These are phyloP conservation scores for Fusarium sp. DNA, from an alignment of 2,329 filamentous ascomycete species.

Conservation along the genomic window DNA sequence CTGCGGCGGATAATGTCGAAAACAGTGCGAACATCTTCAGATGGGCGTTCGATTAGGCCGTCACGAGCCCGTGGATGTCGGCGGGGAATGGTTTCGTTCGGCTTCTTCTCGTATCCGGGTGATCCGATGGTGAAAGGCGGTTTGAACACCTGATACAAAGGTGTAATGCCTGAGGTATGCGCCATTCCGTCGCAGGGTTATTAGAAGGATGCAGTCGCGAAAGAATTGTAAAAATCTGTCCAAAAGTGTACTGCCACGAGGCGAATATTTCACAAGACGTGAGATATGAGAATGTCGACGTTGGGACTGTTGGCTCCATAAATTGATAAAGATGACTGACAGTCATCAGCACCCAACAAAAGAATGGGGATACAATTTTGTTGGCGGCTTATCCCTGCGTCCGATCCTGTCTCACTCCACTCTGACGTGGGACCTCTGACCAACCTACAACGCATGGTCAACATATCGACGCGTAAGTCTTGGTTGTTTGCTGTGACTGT, in stretches of 20 bases:
- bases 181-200: neutral
- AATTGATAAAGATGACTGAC: neutral
- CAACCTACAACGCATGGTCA: neutral
- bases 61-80: conserved; percentile 78
- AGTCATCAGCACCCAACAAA: neutral
- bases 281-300: neutral
- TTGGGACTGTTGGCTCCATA: neutral
- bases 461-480: neutral
- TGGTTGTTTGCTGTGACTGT: neutral
- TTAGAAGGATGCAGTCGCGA: neutral
- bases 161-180: conserved; percentile 54
- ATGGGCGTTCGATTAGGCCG: conserved; percentile 72
- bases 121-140: conserved; percentile 81
- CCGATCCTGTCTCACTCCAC: neutral
- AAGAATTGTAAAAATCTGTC: neutral
- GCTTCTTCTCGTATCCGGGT: conserved; percentile 72
- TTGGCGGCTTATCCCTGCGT: conserved; percentile 3
- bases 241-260: too few relatives aligned
- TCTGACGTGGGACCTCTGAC: neutral
- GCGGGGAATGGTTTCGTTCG: conserved; percentile 85
- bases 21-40: conserved; percentile 77
- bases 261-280: too few relatives aligned
- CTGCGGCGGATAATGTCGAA: conserved; percentile 81
- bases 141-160: conserved; percentile 70
- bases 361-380: neutral